Percentiles rank a stretch among this genome's conserved stretches.
Evolutionary conservation across 2,329 filamentous ascomycete species (phyloP).

Genomic region (Calonectria ilicicola): DNA sequence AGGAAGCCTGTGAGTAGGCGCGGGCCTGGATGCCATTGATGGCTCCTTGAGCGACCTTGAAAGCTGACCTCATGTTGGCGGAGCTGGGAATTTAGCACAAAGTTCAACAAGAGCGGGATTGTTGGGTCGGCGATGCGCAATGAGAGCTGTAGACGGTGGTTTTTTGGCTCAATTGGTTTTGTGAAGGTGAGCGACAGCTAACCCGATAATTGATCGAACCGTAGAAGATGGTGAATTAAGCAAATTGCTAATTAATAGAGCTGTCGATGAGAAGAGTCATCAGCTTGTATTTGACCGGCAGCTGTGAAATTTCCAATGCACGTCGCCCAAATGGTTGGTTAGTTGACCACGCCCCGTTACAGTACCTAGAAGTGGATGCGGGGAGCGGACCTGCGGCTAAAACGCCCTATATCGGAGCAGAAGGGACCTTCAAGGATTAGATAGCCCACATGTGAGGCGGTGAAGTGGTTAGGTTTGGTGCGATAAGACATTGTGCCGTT

Average conservation of each 20-base stretch:
- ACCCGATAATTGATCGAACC: not conserved
- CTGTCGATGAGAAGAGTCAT: conserved; percentile 14
- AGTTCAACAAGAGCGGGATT: not conserved
- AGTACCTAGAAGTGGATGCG: not conserved
- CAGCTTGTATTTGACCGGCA: conserved; percentile 21
- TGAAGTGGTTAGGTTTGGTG: conserved; percentile 3
- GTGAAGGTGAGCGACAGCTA: not conserved
- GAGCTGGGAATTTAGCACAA: not conserved
- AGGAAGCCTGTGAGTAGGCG: conserved; percentile 54
- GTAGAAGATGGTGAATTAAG: not conserved
- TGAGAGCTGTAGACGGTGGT: not conserved
- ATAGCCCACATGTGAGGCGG: not conserved
- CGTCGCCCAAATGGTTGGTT: conserved; percentile 35
- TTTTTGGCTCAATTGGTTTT: not conserved
- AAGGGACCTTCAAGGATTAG: not conserved
- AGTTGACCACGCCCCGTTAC: conserved; percentile 14
- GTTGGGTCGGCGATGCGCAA: not conserved
- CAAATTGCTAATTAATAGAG: conserved; percentile 1
- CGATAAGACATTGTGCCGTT: not conserved
- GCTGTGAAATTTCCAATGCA: conserved; percentile 37
- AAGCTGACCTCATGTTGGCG: conserved; percentile 49
- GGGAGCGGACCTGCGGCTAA: not conserved
- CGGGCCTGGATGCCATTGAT: conserved; percentile 54
- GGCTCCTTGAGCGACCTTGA: conserved; percentile 49
- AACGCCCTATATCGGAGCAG: conserved; percentile 10